Percentiles rank a stretch among this genome's conserved stretches.
Evolutionary conservation across 2,329 filamentous ascomycete species (phyloP).

Genomic region (Macrophomina phaseolina): DNA sequence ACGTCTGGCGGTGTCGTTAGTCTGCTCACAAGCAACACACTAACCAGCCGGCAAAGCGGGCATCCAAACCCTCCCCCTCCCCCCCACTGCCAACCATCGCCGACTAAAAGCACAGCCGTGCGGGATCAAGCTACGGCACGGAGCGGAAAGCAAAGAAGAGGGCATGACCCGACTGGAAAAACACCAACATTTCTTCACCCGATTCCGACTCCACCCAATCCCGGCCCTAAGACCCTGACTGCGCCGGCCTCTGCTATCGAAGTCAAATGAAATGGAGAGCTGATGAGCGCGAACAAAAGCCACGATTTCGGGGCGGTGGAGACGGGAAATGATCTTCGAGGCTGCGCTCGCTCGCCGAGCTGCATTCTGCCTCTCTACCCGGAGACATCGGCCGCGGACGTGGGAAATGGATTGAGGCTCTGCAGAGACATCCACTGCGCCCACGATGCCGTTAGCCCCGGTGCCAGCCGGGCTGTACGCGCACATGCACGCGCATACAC

Average conservation of each 20-base stretch:
- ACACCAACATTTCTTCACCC: neutral
- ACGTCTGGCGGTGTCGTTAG: neutral
- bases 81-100: no score
- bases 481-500: neutral
- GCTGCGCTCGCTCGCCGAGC: neutral
- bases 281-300: neutral
- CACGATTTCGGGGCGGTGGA: neutral
- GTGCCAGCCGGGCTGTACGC: neutral
- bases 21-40: neutral
- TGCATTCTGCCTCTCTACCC: neutral
- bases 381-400: neutral
- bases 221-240: conserved; percentile 21
- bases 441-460: neutral
- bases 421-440: neutral
- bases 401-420: neutral
- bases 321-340: neutral
- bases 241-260: conserved; percentile 6
- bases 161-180: neutral
- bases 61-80: neutral
- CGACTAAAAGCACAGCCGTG: no score
- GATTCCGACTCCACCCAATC: neutral
- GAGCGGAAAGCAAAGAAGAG: neutral
- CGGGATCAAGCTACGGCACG: neutral
- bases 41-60: neutral
- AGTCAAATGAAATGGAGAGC: no score